Base-by-base conservation (phyloP, 192 early-diverging fungal species). In the Backusella psychrophila region DNA sequence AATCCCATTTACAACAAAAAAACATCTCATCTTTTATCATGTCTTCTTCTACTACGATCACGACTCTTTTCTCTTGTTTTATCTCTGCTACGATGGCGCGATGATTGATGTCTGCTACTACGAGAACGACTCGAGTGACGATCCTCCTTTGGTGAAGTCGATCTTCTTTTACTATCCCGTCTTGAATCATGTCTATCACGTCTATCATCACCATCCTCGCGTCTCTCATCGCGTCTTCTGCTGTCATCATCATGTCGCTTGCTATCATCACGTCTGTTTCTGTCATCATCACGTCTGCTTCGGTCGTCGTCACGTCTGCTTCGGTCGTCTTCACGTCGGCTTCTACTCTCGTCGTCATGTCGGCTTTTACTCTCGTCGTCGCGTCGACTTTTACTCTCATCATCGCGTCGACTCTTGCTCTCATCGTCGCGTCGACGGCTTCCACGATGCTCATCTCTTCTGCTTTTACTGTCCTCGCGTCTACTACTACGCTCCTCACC, bases 21-120 rank as follows among this genome's bases (percentile, higher is more conserved):
- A 53, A 23, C 2, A 6, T 14, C 9, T 46, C 23, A 71, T 72
- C 49, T 73, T 59, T 39, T 59, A 53, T 73, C 44, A 42, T 71
- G 38, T 71, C 70, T 52, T 49, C 70, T 71, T 46, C 70, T 71
- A n/a, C 70, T 73, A 12, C 52, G 33, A 23, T 72, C 52, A 19
- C 52, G 46, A 56, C 71, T 72, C 31, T 72, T 72, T 15, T 83
- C 78, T n/a, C 81, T 65, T 34, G 85, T 80, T 71, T 75, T 26
- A 3, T 85, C 84, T 21, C 82, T 75, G 15, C 82, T 85, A n/a
- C 84, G 71, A 41, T 80, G 63, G 17, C 79, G 34, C 19, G 69
- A 71, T 36, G 74, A 46, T 12, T 76, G 72, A 65, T 75, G 76
- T 53, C 49, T 34, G 14, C 69, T 52, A 46, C 66, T 35, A 56